Evolutionary conservation across 2,329 filamentous ascomycete genomes (phyloP).

Genomic region (Juglanconis juglandina): DNA sequence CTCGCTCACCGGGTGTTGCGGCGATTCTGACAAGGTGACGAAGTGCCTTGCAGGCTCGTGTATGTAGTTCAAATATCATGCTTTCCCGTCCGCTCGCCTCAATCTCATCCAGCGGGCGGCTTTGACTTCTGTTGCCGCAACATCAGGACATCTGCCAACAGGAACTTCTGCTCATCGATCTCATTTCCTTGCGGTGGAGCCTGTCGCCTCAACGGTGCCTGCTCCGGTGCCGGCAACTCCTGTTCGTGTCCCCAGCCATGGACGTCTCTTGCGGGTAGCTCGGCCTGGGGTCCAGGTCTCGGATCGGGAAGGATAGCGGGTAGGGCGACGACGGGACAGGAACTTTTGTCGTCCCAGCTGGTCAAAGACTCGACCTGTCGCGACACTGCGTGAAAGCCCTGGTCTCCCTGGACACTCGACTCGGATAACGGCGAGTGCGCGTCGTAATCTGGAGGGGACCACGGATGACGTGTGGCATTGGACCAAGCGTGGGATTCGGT

Average conservation of each 20-base stretch:
- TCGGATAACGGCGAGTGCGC: conserved; percentile 8
- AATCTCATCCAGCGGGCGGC: conserved; percentile 10
- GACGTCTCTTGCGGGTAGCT: conserved; percentile 12
- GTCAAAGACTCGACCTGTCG: background rate
- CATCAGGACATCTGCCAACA: conserved; percentile 13
- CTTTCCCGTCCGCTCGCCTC: background rate
- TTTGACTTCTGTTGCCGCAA: conserved; percentile 10
- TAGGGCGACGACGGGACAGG: conserved; percentile 8
- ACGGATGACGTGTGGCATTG: conserved; percentile 10
- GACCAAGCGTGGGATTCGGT: conserved; percentile 8
- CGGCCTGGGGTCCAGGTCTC: conserved; percentile 15
- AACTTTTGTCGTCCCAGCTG: background rate
- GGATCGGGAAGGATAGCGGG: conserved; percentile 14
- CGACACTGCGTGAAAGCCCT: conserved; percentile 1
- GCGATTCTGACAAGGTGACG: too few relatives aligned
- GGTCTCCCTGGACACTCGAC: conserved; percentile 11
- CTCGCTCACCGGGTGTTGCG: background rate
- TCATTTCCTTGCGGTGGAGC: conserved; percentile 13
- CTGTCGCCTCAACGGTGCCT: conserved; percentile 10
- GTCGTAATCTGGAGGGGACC: conserved; percentile 18
- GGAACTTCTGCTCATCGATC: conserved; percentile 17
- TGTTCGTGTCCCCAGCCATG: conserved; percentile 14
- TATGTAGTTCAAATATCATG: background rate
- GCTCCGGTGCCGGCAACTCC: conserved; percentile 16
- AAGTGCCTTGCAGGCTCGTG: background rate